Percentiles rank a stretch among this genome's conserved stretches.
Evolutionary conservation across 768 basidiomycete genomes (phyloP).

Genomic region (Floccularia luteovirens): DNA sequence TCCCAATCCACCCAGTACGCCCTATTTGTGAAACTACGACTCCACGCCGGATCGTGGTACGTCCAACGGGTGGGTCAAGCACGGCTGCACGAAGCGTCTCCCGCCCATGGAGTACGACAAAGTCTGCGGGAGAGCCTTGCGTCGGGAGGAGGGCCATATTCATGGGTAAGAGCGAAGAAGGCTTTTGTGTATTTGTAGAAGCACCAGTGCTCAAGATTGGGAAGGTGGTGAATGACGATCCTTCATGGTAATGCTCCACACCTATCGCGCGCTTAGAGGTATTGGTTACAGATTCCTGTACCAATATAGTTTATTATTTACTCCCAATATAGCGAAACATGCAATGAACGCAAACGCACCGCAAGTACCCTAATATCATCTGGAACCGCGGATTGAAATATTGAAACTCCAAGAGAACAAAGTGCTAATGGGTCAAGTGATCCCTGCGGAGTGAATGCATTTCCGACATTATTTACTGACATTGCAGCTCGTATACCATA

Average conservation of each 20-base stretch:
- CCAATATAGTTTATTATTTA: too few species aligned
- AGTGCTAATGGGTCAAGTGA: conserved; percentile 53
- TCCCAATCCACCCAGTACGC: conserved; percentile 27
- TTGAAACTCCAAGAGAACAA: conserved; percentile 46
- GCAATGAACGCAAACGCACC: too few species aligned
- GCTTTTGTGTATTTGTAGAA: too few species aligned
- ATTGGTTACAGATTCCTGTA: conserved; percentile 39
- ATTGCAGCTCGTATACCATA: conserved; percentile 43
- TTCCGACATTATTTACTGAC: conserved; percentile 60
- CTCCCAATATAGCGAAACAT: too few species aligned
- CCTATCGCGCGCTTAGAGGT: conserved; percentile 47
- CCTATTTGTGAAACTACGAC: conserved; percentile 31
- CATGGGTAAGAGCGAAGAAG: too few species aligned
- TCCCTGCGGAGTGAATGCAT: conserved; percentile 66
- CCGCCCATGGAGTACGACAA: conserved; percentile 49
- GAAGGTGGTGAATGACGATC: too few species aligned
- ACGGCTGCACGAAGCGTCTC: conserved; percentile 35
- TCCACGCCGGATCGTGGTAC: conserved; percentile 43
- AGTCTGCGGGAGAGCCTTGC: conserved; percentile 42
- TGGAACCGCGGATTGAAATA: conserved; percentile 51
- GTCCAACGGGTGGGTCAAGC: conserved; percentile 39
- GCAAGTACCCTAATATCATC: conserved; percentile 36
- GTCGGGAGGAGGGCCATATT: too few species aligned
- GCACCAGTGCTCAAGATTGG: too few species aligned
- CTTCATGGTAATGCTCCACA: too few species aligned